Base-by-base conservation (phyloP, 208 protist genomes). In the Trypanosoma conorhini region DNA sequence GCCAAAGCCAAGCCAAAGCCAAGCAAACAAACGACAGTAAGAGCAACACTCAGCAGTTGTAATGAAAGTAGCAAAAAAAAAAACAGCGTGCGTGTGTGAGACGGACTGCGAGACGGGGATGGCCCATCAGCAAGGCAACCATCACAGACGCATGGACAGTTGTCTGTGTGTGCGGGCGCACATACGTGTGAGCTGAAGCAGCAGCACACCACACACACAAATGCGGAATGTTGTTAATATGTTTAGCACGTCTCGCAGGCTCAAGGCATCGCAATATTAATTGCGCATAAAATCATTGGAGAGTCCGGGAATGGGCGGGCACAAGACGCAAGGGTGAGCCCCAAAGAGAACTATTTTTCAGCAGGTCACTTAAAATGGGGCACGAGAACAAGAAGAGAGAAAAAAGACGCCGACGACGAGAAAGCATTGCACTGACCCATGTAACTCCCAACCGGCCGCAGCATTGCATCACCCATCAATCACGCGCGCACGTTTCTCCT, bases 11-110 rank as follows among this genome's bases (percentile, higher is more conserved):
- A n/a, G n/a, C n/a, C n/a, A n/a, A n/a, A n/a, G n/a, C n/a, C n/a
- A n/a, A n/a, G n/a, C n/a, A n/a, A n/a, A n/a, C n/a, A n/a, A 52
- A 21, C 31, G 66, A 24, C 17, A 72, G 30, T 57, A 33, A 46
- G 40, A 3, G n/a, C 33, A 38, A 7, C 33, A 38, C 33, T 38
- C 33, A 38, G 2, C 33, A 38, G 33, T 38, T 38, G 33, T 38
- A 38, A 38, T 38, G 7, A 38, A 9, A 38, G 33, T 7, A 38
- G 33, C 33, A 7, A 38, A 38, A 7, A 38, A 38, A 38, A 38
- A 38, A 38, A 7, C 33, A 38, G 7, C 33, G 33, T 38, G 33
- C 7, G 33, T 38, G 33, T 7, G 33, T 38, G 33, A 38, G 33
- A 38, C 4, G 7, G 33, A 31, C 0, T 44, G 28, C 33, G 38